Conservation (phyloP, 306 rosid species). For the Lithocarpus polystachyus region DNA sequence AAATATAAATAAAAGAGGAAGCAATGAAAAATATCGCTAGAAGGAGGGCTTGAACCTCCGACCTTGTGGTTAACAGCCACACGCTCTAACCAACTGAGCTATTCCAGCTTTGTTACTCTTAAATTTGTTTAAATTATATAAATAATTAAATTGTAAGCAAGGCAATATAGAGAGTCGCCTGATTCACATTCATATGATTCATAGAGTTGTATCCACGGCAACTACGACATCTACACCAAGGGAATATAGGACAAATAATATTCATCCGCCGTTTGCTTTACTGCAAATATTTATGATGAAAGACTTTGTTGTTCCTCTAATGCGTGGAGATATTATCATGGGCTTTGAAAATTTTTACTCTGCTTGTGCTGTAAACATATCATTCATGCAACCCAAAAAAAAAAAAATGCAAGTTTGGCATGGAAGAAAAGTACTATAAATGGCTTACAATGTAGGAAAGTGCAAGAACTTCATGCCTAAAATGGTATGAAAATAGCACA, state of each 20-base stretch:
- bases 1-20: no score
- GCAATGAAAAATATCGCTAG: not conserved
- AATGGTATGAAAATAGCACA: not conserved
- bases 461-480: not conserved
- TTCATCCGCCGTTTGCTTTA: no score
- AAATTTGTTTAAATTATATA: not conserved
- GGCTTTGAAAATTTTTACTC: not conserved
- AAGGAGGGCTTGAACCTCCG: slow-evolving; percentile 13
- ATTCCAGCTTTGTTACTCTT: not conserved
- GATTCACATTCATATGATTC: no score
- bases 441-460: not conserved
- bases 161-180: fast-evolving
- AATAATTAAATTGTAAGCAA: no score
- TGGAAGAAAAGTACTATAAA: not conserved
- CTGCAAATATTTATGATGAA: not conserved
- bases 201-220: no score
- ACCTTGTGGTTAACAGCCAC: slow-evolving; percentile 16
- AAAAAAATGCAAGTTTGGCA: no score
- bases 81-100: slow-evolving; percentile 38
- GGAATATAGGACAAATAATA: no score
- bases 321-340: not conserved
- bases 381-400: no score
- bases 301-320: not conserved
- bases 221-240: no score
- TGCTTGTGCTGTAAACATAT: no score